Evolutionary conservation across 768 basidiomycete species (phyloP).

Genomic region (Leucocoprinus birnbaumii): DNA sequence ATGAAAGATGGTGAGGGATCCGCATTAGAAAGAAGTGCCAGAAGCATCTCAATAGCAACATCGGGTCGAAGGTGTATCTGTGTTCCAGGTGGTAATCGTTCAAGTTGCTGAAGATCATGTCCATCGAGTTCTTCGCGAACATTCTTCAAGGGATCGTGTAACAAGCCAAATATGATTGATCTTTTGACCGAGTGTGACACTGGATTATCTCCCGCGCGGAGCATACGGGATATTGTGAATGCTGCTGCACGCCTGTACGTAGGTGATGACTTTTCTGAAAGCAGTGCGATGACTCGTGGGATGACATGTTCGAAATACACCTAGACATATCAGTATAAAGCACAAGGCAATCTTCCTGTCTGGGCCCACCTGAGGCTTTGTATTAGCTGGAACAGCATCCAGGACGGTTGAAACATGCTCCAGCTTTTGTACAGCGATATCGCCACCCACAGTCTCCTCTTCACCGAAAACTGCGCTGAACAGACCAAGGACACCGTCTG

Average conservation of each 20-base stretch:
- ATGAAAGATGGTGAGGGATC: conserved; percentile 77
- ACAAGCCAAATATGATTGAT: conserved; percentile 36
- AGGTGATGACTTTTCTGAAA: conserved; percentile 39
- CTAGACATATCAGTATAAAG: conserved; percentile 31
- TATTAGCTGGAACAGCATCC: conserved; percentile 54
- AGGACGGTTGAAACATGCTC: conserved; percentile 70
- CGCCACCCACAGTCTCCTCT: conserved; percentile 44
- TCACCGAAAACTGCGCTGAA: conserved; percentile 69
- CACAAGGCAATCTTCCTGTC: conserved; percentile 5
- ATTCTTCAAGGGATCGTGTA: conserved; percentile 52
- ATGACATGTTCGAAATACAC: conserved; percentile 56
- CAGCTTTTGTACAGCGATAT: conserved; percentile 63
- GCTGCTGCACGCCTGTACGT: conserved; percentile 60
- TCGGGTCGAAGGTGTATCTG: conserved; percentile 25
- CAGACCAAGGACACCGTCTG: conserved; percentile 68
- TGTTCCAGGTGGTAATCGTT: neutral
- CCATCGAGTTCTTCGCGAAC: neutral
- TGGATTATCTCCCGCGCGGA: conserved; percentile 34
- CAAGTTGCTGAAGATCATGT: neutral
- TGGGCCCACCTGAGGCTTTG: conserved; percentile 56
- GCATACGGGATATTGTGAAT: conserved; percentile 66
- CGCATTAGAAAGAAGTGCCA: conserved; percentile 63
- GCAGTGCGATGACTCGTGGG: conserved; percentile 51
- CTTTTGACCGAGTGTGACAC: conserved; percentile 27
- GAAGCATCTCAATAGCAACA: conserved; percentile 46